Percentiles rank a stretch among this genome's conserved stretches.
phyloP scores from a whole-genome alignment of 495 filamentous ascomycete species.

The Tetracladium marchalianum region DNA sequence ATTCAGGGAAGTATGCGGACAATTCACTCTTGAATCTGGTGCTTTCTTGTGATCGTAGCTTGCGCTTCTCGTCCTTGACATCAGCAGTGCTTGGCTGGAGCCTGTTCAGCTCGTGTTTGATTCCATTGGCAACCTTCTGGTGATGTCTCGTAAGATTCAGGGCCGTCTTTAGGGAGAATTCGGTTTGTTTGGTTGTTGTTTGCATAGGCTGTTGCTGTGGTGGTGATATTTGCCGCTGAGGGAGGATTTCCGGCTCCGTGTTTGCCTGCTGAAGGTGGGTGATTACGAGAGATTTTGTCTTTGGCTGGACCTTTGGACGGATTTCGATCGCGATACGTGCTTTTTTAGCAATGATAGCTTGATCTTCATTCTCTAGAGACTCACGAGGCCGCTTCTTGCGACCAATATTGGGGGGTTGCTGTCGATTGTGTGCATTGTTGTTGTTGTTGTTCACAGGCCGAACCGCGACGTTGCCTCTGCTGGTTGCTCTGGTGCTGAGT shows the following conservation, averaged over 20 bases:
- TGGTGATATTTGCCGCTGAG: conserved; percentile 9
- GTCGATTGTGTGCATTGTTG: conserved; percentile 23
- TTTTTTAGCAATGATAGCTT: conserved; percentile 10
- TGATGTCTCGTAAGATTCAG: conserved; percentile 11
- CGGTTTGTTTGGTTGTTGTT: conserved; percentile 1
- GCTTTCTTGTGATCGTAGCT: conserved; percentile 44
- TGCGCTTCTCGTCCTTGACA: conserved; percentile 36
- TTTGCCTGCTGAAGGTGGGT: conserved; percentile 5
- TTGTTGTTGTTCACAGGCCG: conserved; percentile 9
- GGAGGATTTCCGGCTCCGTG: conserved; percentile 13
- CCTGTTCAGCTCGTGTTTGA: conserved; percentile 39
- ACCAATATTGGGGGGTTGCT: conserved; percentile 21
- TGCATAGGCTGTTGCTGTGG: not conserved
- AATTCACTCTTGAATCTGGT: conserved; percentile 77
- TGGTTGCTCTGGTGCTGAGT: conserved; percentile 19
- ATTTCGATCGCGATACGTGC: conserved; percentile 18
- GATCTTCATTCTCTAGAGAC: conserved; percentile 5
- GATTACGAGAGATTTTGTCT: conserved; percentile 18
- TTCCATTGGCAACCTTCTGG: conserved; percentile 30
- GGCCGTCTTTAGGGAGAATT: conserved; percentile 12
- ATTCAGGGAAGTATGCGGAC: conserved; percentile 78
- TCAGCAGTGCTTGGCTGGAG: conserved; percentile 33
- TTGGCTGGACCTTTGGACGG: conserved; percentile 17
- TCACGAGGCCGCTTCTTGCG: conserved; percentile 22
- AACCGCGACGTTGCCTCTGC: conserved; percentile 19